Percentiles rank a stretch among this genome's conserved stretches.
Conservation (phyloP, 805 yeast species). For the Starmerella tilneyi region DNA sequence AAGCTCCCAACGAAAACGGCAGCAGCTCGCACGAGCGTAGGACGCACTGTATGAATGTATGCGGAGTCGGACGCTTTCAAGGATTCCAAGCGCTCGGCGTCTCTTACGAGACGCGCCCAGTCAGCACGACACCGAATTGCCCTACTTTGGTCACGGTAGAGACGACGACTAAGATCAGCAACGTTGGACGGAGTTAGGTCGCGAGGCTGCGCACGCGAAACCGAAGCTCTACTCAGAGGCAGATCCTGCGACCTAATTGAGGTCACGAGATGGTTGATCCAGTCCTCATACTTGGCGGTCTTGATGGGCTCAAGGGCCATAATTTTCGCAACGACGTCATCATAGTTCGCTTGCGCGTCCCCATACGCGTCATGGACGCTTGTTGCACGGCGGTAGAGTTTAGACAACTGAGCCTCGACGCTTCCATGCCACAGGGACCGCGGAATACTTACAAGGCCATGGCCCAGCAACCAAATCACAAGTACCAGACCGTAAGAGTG, state of each 20-base stretch:
- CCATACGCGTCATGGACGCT: constrained; percentile 47
- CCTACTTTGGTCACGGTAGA: constrained; percentile 44
- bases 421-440: constrained; percentile 35
- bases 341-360: constrained; percentile 52
- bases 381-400: constrained; percentile 47
- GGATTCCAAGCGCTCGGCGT: constrained; percentile 49
- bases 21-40: constrained; percentile 37
- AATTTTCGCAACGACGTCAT: constrained; percentile 54
- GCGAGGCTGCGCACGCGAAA: constrained; percentile 20
- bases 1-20: constrained; percentile 37
- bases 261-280: constrained; percentile 53
- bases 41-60: constrained; percentile 31
- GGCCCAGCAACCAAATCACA: constrained; percentile 77
- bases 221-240: constrained; percentile 18
- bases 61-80: constrained; percentile 23
- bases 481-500: constrained; percentile 65
- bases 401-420: constrained; percentile 33
- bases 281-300: constrained; percentile 44
- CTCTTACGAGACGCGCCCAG: constrained; percentile 41
- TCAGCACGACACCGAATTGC: constrained; percentile 47
- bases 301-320: constrained; percentile 41
- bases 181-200: constrained; percentile 37
- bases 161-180: constrained; percentile 41
- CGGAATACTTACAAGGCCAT: constrained; percentile 64
- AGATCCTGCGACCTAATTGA: constrained; percentile 28